Base-by-base conservation (phyloP, 495 filamentous ascomycete species). In the Aspergillus panamensis region DNA sequence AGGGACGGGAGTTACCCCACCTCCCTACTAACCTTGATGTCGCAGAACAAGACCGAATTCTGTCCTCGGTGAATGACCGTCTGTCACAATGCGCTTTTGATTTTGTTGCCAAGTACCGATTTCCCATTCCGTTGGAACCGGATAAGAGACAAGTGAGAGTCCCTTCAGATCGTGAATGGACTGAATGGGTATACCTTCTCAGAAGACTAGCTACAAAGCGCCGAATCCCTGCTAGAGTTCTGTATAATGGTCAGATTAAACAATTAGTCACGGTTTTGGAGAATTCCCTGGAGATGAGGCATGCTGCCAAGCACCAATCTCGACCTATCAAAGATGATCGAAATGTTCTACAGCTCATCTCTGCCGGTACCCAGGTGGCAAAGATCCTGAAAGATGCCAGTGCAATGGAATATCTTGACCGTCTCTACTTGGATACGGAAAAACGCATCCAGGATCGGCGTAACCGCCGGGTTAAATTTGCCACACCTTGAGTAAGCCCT, bases 181-280 rank as follows among this genome's bases (percentile, higher is more conserved):
- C 89, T 62, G 90, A 95, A 69, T 95, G 90, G 90, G 89, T 92
- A 32, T 90, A 91, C 72, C 82, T 95, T 54, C 78, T 95, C 57
- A 93, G 92, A 74, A 82, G 90, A 37, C 78, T 95, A 57, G 90
- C 90, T 33, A 93, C 89, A 33, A 92, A 92, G 73, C 80, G 90
- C 29, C 83, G 89, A 44, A 93, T 95, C 61, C 90, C 90, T 16
- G 86, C 90, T 17, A 78, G 89, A 51, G 86, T 92, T 12, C 75
- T 95, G 35, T 92, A 95, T 74, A 89, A 92, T 70, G 86, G 88
- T 59, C 90, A 93, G 72, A 95, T 95, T 74, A 92, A 92, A 69
- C 88, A 92, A 69, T 81, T 92, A 66, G 87, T 90, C 56, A 92
- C 89, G 42, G 82, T 92, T 29, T 72, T 93, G 69, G 88, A 91